phyloP scores from a whole-genome alignment of 2,329 filamentous ascomycete genomes.

The Cladosporium sp. region DNA sequence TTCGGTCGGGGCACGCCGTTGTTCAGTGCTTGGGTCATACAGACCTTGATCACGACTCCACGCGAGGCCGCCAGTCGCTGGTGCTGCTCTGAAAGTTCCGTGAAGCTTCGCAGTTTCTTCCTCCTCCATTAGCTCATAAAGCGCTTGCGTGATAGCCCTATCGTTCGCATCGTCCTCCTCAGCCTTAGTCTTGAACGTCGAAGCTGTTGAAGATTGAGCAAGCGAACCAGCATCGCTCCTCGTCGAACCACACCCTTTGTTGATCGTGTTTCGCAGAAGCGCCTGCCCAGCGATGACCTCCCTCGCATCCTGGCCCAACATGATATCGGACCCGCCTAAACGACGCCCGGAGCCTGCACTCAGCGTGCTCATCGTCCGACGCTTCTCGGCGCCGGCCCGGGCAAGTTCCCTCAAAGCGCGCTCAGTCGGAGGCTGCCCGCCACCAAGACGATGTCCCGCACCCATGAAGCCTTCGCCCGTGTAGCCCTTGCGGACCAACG shows the following conservation, averaged over 20 bases:
- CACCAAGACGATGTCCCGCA: constrained; percentile 72
- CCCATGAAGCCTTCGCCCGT: constrained; percentile 87
- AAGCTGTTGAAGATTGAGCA: constrained; percentile 64
- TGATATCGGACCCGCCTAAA: constrained; percentile 64
- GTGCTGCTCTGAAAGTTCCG: constrained; percentile 58
- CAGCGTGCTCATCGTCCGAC: constrained; percentile 49
- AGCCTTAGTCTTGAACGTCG: constrained; percentile 78
- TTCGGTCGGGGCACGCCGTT: constrained; percentile 28
- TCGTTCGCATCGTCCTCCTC: constrained; percentile 91
- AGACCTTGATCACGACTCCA: constrained; percentile 42
- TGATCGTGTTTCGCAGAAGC: constrained; percentile 63
- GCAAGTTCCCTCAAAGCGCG: constrained; percentile 75
- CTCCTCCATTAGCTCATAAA: constrained; percentile 84
- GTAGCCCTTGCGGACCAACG: constrained; percentile 76
- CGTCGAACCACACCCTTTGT: constrained; percentile 74
- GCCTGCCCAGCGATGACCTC: constrained; percentile 70
- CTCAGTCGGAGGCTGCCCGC: constrained; percentile 55
- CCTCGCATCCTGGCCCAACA: constrained; percentile 67
- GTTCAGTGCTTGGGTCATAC: constrained; percentile 28
- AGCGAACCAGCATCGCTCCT: constrained; percentile 67
- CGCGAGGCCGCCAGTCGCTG: constrained; percentile 46
- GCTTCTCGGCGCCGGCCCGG: constrained; percentile 66
- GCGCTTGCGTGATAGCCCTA: constrained; percentile 76
- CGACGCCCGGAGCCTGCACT: constrained; percentile 66
- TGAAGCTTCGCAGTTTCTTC: constrained; percentile 59